Evolutionary conservation across 2,329 filamentous ascomycete species (phyloP).

Genomic region (Scytalidium lignicola): DNA sequence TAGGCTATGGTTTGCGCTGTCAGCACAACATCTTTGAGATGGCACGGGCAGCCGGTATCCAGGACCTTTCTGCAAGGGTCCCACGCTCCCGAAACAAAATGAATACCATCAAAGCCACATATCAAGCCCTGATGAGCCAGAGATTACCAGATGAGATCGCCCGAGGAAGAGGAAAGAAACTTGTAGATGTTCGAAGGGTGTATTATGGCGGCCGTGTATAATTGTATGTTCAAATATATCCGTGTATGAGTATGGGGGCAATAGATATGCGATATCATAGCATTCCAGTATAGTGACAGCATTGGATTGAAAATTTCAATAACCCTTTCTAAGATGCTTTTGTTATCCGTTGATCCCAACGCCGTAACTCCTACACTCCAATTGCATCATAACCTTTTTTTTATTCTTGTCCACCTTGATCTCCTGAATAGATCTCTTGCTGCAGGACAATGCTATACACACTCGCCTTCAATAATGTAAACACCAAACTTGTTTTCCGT

Average conservation of each 20-base stretch:
- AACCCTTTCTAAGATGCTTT: slow-evolving; percentile 3
- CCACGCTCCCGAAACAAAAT: slow-evolving; percentile 88
- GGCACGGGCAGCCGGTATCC: slow-evolving; percentile 78
- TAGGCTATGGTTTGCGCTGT: slow-evolving; percentile 90
- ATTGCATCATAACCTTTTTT: background rate
- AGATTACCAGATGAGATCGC: slow-evolving; percentile 86
- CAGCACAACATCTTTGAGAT: slow-evolving; percentile 93
- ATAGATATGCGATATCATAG: slow-evolving; percentile 17
- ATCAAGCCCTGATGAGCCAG: slow-evolving; percentile 77
- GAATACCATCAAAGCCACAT: slow-evolving; percentile 94
- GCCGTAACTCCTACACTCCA: slow-evolving; percentile 5
- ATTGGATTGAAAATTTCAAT: slow-evolving; percentile 8
- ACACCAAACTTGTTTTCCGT: slow-evolving; percentile 90
- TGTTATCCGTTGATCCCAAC: slow-evolving; percentile 17
- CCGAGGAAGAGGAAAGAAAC: slow-evolving; percentile 82
- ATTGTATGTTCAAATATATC: slow-evolving; percentile 29
- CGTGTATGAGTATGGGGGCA: slow-evolving; percentile 44
- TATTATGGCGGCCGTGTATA: slow-evolving; percentile 72
- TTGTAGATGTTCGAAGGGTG: slow-evolving; percentile 93
- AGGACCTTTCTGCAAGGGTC: slow-evolving; percentile 79
- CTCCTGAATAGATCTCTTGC: slow-evolving; percentile 82
- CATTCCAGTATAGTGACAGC: slow-evolving; percentile 8
- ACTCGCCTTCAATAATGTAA: slow-evolving; percentile 93
- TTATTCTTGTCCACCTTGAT: slow-evolving; percentile 27
- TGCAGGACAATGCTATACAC: slow-evolving; percentile 98